A percentile compares a stretch with the other conserved stretches of the same genome.
These are phyloP conservation scores for Diaporthe batatas DNA, from an alignment of 2,329 filamentous ascomycete genomes.

Conservation along the genomic window DNA sequence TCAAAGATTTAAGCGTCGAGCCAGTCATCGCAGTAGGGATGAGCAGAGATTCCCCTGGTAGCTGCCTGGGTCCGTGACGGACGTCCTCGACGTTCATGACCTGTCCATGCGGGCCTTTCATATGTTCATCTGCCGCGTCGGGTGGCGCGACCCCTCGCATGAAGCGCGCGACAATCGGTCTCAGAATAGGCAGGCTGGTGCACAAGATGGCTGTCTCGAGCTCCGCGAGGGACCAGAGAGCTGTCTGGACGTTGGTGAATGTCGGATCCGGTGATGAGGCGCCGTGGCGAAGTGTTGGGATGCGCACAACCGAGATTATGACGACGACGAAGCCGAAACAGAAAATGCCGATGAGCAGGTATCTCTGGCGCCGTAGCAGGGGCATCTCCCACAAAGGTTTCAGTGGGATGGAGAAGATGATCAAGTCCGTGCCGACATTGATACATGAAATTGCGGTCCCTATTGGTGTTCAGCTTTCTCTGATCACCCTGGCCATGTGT, in stretches of 20 bases:
- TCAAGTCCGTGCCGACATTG: slow-evolving; percentile 20
- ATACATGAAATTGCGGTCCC: slow-evolving; percentile 29
- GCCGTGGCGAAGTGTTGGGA: slow-evolving; percentile 16
- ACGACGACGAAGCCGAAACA: slow-evolving; percentile 35
- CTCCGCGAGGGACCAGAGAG: slow-evolving; percentile 31
- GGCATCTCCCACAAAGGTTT: slow-evolving; percentile 26
- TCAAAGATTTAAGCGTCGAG: slow-evolving; percentile 10
- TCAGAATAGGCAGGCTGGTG: slow-evolving; percentile 43
- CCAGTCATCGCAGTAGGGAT: slow-evolving; percentile 10
- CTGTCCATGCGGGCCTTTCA: slow-evolving; percentile 16
- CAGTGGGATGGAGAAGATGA: slow-evolving; percentile 31
- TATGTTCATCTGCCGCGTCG: not conserved
- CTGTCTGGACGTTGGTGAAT: slow-evolving; percentile 25
- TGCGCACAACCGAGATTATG: slow-evolving; percentile 34
- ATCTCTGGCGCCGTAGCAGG: slow-evolving; percentile 23
- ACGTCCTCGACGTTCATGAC: not conserved
- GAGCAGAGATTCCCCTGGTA: slow-evolving; percentile 7
- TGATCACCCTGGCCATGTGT: not conserved
- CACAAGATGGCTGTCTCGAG: slow-evolving; percentile 30
- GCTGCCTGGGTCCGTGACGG: not conserved
- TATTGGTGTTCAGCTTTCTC: not conserved
- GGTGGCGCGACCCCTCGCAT: slow-evolving; percentile 15
- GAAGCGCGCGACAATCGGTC: slow-evolving; percentile 38
- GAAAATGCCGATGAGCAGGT: slow-evolving; percentile 36
- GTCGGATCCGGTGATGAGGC: slow-evolving; percentile 19